Percentiles rank a stretch among this genome's conserved stretches.
Evolutionary conservation across 2,329 filamentous ascomycete species (phyloP).

Genomic region (Tolypocladium inflatum): DNA sequence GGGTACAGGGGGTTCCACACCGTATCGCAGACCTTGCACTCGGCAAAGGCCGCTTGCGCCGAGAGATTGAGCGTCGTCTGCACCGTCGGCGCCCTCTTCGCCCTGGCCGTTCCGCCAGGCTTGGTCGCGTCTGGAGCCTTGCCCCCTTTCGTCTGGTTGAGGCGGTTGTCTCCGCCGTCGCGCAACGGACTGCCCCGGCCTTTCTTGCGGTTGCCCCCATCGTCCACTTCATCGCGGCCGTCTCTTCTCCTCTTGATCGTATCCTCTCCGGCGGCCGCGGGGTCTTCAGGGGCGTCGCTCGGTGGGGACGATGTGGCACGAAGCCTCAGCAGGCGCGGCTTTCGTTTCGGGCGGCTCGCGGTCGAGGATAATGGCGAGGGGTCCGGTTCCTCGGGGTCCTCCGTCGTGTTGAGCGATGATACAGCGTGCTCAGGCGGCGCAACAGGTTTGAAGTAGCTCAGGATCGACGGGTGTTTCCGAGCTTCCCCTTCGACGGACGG

Average conservation of each 20-base stretch:
- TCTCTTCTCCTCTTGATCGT: neutral
- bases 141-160: neutral
- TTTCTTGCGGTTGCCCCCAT: neutral
- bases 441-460: slow-evolving; percentile 31
- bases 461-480: slow-evolving; percentile 20
- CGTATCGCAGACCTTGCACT: slow-evolving; percentile 32
- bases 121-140: neutral
- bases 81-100: slow-evolving; percentile 12
- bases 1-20: slow-evolving; percentile 35
- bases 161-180: neutral
- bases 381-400: neutral
- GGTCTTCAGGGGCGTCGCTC: slow-evolving; percentile 3
- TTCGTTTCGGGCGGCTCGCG: slow-evolving; percentile 6
- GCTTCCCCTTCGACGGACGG: slow-evolving; percentile 1
- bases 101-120: neutral
- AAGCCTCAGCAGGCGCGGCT: slow-evolving; percentile 19
- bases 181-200: neutral
- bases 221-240: neutral
- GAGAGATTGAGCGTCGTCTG: slow-evolving; percentile 37
- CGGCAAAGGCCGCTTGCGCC: slow-evolving; percentile 28
- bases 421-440: slow-evolving; percentile 3
- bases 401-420: neutral
- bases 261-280: neutral
- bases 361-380: slow-evolving; percentile 7
- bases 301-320: slow-evolving; percentile 10